A percentile compares a stretch with the other conserved stretches of the same genome.
Conservation (phyloP, 2,329 filamentous ascomycete genomes). For the Diaporthe sp. region DNA sequence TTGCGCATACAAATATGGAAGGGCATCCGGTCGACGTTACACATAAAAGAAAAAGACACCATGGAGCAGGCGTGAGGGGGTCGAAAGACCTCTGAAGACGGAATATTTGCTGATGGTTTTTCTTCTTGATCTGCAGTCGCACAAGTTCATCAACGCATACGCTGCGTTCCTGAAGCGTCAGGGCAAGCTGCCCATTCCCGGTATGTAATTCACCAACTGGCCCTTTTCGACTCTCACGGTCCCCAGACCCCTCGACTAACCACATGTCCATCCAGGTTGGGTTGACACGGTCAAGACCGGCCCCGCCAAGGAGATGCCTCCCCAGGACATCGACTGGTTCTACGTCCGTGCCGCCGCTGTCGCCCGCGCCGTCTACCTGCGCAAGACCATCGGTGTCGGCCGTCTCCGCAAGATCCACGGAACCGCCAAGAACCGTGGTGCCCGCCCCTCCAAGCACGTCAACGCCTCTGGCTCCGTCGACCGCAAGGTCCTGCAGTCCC, state of each 20-base stretch:
- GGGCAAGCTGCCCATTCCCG: slow-evolving; percentile 91
- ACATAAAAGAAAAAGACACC: slow-evolving; percentile 40
- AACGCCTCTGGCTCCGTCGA: slow-evolving; percentile 95
- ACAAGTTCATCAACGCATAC: slow-evolving; percentile 91
- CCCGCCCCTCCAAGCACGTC: slow-evolving; percentile 92
- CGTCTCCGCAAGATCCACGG: slow-evolving; percentile 97
- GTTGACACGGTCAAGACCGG: slow-evolving; percentile 99
- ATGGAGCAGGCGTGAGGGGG: slow-evolving; percentile 78
- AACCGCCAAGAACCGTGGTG: slow-evolving; percentile 96
- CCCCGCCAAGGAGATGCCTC: slow-evolving; percentile 95
- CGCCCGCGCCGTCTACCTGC: slow-evolving; percentile 98
- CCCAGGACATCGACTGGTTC: slow-evolving; percentile 98
- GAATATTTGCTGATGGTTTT: slow-evolving; percentile 73
- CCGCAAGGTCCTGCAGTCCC: slow-evolving; percentile 96
- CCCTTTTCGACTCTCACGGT: neutral
- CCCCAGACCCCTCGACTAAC: slow-evolving; percentile 8
- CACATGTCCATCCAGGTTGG: slow-evolving; percentile 76
- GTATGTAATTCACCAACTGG: slow-evolving; percentile 65
- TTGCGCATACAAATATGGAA: slow-evolving; percentile 38
- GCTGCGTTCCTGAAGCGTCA: slow-evolving; percentile 93
- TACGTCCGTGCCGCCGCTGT: slow-evolving; percentile 92
- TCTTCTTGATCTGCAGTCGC: slow-evolving; percentile 71
- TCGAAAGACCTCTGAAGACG: slow-evolving; percentile 81
- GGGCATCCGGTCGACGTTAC: slow-evolving; percentile 46
- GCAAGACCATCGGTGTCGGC: slow-evolving; percentile 99